Evolutionary conservation across 2,329 filamentous ascomycete genomes (phyloP), one percentile per base, ranked within the genome.

Genomic region (Fusarium transvaalense): DNA sequence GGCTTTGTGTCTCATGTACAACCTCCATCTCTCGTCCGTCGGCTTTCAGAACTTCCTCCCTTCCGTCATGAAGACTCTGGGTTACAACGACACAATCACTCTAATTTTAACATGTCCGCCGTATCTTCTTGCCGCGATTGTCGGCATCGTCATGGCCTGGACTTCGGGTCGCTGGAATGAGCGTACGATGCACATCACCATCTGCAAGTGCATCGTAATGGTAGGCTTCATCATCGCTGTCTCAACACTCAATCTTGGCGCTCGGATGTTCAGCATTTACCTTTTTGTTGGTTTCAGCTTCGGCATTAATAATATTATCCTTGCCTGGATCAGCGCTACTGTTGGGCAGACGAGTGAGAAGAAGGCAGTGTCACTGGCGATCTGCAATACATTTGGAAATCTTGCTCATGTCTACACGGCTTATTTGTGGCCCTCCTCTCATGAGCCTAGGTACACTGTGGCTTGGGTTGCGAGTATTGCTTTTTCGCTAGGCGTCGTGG

Each of bases 71-170:
- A 73, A 80, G 50, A 83, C 82, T 0, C 78, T 86, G 3, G 80
- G 81, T 0, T 85, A 84, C 66, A 78, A 74, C 43, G 78, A 71
- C 0, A 85, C 82, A 0, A 78, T 84, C 29, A 85, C 84, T 0
- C 76, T 86, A 0, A 76, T 84, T 3, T 76, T 86, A 21, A 85
- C 83, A 13, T 82, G 81, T 32, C 84, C 84, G 0, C 84, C 84
- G 0, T 86, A 83, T 67, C 74, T 84, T 10, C 73, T 83, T 21
- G 83, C 84, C 1, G 82, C 69, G 10, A 43, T 42, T 0, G 58
- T 72, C 0, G 61, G 66, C 3, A 71, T 71, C 13, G 14, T 23
- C 1, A 68, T 70, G 21, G 67, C 68, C 1, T 70, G 68, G 68
- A 66, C 77, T 5, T 83, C 82, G 0, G 85, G 82, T 0, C 77